Conservation (phyloP, 768 basidiomycete species). For the Boletus fagicola region DNA sequence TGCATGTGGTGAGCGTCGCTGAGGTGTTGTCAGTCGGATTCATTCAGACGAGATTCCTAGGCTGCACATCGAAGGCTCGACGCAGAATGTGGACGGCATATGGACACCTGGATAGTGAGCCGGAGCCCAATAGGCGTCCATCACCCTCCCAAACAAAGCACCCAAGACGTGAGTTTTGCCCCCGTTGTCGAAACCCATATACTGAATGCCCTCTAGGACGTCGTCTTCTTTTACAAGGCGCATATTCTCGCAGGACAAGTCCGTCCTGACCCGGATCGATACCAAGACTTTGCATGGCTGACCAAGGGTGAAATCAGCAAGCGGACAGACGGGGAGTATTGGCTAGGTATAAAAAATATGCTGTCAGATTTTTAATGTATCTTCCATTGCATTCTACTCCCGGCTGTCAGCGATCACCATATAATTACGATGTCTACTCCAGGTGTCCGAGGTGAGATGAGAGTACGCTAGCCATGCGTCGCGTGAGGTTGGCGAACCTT, state of each 20-base stretch:
- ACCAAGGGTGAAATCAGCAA: conserved; percentile 86
- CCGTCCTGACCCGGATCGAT: conserved; percentile 47
- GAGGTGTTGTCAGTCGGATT: not conserved
- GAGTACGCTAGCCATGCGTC: no score
- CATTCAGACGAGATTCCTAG: conserved; percentile 34
- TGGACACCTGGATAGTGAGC: conserved; percentile 96
- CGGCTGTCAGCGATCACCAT: not conserved
- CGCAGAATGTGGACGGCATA: conserved; percentile 70
- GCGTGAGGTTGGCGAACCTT: no score
- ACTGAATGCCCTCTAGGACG: conserved; percentile 44
- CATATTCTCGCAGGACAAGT: conserved; percentile 91
- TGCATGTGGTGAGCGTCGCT: conserved; percentile 65
- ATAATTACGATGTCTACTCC: not conserved
- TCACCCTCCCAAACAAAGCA: conserved; percentile 44
- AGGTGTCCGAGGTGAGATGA: not conserved
- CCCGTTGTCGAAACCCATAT: not conserved
- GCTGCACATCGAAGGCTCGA: conserved; percentile 71
- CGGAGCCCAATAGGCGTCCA: conserved; percentile 83
- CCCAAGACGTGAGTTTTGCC: conserved; percentile 37
- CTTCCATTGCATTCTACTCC: conserved; percentile 1
- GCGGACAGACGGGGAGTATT: conserved; percentile 67
- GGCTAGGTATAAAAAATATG: conserved; percentile 76
- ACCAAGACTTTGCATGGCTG: conserved; percentile 88
- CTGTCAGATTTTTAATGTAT: conserved; percentile 56
- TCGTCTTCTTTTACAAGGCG: conserved; percentile 89